A percentile compares a stretch with the other conserved stretches of the same genome.
Evolutionary conservation across 1,139 yeast species (phyloP).

Genomic region (Taiozyma onychis): DNA sequence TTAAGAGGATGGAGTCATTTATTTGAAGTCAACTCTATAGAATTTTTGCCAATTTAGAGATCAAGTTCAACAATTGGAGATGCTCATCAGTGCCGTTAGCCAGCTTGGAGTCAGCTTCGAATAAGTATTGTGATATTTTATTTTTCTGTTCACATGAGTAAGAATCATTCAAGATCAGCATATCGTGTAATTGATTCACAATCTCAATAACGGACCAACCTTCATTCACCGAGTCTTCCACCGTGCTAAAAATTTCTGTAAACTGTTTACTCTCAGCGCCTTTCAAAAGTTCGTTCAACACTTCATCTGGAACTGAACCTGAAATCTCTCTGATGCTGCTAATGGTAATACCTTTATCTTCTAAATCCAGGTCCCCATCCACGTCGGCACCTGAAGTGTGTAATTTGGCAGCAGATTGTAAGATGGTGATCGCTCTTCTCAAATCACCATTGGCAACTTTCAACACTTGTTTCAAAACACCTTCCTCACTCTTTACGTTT

Average conservation of each 20-base stretch:
- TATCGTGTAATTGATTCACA: slow-evolving; percentile 75
- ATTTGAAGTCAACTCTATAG: slow-evolving; percentile 20
- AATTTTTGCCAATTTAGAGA: slow-evolving; percentile 48
- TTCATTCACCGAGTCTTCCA: slow-evolving; percentile 52
- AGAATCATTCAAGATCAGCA: slow-evolving; percentile 51
- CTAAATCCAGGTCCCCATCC: slow-evolving; percentile 32
- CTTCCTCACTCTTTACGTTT: slow-evolving; percentile 39
- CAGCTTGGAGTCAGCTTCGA: slow-evolving; percentile 70
- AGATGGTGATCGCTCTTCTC: slow-evolving; percentile 84
- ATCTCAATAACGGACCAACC: slow-evolving; percentile 91
- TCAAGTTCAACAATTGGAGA: slow-evolving; percentile 69
- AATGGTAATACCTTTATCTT: slow-evolving; percentile 33
- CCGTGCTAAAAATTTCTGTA: slow-evolving; percentile 37
- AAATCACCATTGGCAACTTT: slow-evolving; percentile 80
- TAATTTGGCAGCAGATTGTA: slow-evolving; percentile 81
- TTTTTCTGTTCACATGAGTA: slow-evolving; percentile 56
- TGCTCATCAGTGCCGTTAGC: slow-evolving; percentile 91
- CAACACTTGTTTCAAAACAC: slow-evolving; percentile 57
- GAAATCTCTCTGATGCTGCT: slow-evolving; percentile 65
- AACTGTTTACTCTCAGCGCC: slow-evolving; percentile 34
- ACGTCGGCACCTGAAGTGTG: slow-evolving; percentile 29
- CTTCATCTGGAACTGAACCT: slow-evolving; percentile 68
- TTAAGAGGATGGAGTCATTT: neutral
- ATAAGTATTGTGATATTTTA: slow-evolving; percentile 54
- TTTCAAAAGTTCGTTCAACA: slow-evolving; percentile 40